Conservation (phyloP, 164 flowering plant species). For the Magnolia officinalis region DNA sequence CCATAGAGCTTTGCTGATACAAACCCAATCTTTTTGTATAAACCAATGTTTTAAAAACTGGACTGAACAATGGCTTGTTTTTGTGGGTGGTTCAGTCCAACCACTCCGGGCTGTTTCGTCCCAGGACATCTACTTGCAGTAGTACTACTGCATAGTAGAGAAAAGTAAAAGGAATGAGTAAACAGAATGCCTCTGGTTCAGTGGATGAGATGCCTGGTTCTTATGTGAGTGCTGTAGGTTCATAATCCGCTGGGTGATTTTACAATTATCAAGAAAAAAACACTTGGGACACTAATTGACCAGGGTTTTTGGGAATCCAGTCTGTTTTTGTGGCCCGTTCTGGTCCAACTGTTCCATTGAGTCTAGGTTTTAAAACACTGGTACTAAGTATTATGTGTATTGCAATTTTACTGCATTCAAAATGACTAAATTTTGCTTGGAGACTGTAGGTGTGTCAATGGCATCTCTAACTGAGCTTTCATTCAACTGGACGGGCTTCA, state of each 20-base stretch:
- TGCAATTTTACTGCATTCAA: neutral
- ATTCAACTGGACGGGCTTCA: constrained; percentile 95
- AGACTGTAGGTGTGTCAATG: constrained; percentile 80
- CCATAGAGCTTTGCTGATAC: too few relatives aligned
- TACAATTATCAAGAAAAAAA: neutral
- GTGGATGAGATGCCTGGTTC: neutral
- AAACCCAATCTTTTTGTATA: neutral
- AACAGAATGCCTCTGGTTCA: neutral
- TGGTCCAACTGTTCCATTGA: neutral
- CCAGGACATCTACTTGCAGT: neutral
- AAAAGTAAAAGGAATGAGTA: neutral
- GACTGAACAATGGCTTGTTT: neutral
- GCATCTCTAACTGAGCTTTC: constrained; percentile 96
- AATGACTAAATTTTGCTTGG: neutral
- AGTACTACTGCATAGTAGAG: too few relatives aligned
- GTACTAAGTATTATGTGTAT: neutral
- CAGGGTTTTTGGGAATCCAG: neutral
- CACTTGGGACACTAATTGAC: neutral
- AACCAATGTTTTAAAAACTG: neutral
- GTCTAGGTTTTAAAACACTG: neutral
- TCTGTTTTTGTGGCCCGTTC: neutral
- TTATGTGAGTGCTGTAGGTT: neutral
- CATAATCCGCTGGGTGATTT: neutral
- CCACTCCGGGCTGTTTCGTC: neutral
- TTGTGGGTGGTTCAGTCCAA: too few relatives aligned